Conservation (phyloP, 495 filamentous ascomycete genomes). For the Lophiostoma macrostomum region DNA sequence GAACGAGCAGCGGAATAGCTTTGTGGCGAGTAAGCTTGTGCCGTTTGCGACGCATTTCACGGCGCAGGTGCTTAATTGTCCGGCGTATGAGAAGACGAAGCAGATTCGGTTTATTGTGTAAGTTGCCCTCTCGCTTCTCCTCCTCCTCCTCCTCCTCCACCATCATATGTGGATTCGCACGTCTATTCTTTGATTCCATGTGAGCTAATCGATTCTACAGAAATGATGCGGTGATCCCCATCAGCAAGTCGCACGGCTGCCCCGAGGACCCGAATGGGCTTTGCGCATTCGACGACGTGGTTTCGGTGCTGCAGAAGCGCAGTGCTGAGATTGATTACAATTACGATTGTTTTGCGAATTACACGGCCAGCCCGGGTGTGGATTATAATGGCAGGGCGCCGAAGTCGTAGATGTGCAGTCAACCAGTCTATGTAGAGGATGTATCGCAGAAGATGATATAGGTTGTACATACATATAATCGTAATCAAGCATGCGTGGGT, state of each 20-base stretch:
- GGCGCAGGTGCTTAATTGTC: slow-evolving; percentile 8
- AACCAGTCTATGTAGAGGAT: too few relatives aligned
- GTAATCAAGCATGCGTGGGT: too few relatives aligned
- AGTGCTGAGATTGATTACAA: slow-evolving; percentile 9
- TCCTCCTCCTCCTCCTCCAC: too few relatives aligned
- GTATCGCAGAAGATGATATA: too few relatives aligned
- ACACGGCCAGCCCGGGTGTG: slow-evolving; percentile 1
- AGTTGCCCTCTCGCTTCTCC: too few relatives aligned
- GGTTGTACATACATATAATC: too few relatives aligned
- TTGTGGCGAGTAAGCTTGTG: slow-evolving; percentile 38
- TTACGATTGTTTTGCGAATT: slow-evolving; percentile 15
- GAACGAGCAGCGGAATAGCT: slow-evolving; percentile 36
- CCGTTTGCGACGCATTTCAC: slow-evolving; percentile 25
- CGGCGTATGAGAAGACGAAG: slow-evolving; percentile 1
- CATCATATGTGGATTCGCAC: too few relatives aligned
- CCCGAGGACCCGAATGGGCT: not conserved
- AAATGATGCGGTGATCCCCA: slow-evolving; percentile 4
- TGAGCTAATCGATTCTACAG: not conserved
- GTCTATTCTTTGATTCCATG: too few relatives aligned
- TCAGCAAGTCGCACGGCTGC: slow-evolving; percentile 4
- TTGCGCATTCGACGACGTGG: slow-evolving; percentile 7
- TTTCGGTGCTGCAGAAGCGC: slow-evolving; percentile 2
- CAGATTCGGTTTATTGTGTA: slow-evolving; percentile 16
- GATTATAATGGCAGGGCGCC: slow-evolving; percentile 11
- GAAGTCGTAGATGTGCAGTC: too few relatives aligned